Base-by-base conservation (phyloP, 345 rosid genomes). In the Pistacia atlantica region DNA sequence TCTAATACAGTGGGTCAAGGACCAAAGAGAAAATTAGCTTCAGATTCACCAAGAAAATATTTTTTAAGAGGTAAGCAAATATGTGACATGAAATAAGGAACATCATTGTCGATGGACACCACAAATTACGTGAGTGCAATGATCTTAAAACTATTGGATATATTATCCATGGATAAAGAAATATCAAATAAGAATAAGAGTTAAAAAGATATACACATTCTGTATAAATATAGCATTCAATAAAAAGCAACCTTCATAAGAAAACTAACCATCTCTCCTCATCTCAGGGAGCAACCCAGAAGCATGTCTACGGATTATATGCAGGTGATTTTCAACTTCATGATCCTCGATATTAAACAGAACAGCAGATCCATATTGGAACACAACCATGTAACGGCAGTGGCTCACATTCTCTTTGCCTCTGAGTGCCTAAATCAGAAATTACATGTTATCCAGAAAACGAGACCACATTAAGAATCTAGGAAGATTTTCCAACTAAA, bases 351-450 rank as follows among this genome's bases (percentile, higher is more conserved):
- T 79, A 80, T 93, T 93, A 81, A 95, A 93, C 75, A 95, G 87
- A 84, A 95, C 93, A 68, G 90, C 95, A 80, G 98, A 95, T 61
- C 98, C 98, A 79, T 93, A 93, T 52, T 93, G 98, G 83, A 86
- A 95, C n/a, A 93, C 93, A 62, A 95, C 88, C 94, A 95, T 85
- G 84, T 89, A 93, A 2, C 85, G 84, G 73, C 78, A 87, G 79
- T 66, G 58, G 73, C 89, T 84, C 55, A 73, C 83, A 77, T 82
- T 80, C 68, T 83, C 85, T 51, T 73, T 79, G 70, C 84, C 81
- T 46, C 89, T 90, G 73, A 84, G 73, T 51, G 77, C 83, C 98
- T 95, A 79, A 65, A 77, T 62, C 46, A 67, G 67, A 61, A 52
- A 42, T 17, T 38, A 67, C 25, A 28, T 3, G 14, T 31, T 33